phyloP scores from a whole-genome alignment of 371 early-diverging fungal genomes.

The Mycotypha africana region DNA sequence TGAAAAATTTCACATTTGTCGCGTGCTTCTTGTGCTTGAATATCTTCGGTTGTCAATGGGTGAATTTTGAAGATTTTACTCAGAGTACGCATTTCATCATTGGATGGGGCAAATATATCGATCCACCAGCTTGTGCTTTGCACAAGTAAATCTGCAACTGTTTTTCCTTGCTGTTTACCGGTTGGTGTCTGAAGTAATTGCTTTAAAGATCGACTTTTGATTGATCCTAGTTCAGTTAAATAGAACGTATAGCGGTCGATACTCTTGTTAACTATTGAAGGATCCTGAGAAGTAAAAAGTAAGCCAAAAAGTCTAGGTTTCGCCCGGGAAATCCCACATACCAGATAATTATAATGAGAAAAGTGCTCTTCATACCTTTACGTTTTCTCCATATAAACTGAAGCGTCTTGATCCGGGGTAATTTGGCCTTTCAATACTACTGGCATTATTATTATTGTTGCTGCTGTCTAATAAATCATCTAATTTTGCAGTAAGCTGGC shows the following conservation, averaged over 20 bases:
- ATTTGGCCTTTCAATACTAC: no score
- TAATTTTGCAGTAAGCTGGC: conserved; percentile 13
- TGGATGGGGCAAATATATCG: conserved; percentile 77
- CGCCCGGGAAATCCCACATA: no score
- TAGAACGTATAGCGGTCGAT: conserved; percentile 54
- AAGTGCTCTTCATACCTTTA: conserved; percentile 11
- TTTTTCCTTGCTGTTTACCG: conserved; percentile 10
- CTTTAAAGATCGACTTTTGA: conserved; percentile 42
- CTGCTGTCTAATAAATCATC: conserved; percentile 13
- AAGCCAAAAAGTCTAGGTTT: no score
- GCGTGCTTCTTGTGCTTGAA: conserved; percentile 83
- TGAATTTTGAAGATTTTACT: conserved; percentile 69
- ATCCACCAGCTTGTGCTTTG: conserved; percentile 78
- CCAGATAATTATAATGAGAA: no score
- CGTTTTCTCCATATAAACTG: conserved; percentile 25
- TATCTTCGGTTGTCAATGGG: conserved; percentile 91
- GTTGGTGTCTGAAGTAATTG: conserved; percentile 25
- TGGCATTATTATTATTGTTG: background rate
- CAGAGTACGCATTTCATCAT: conserved; percentile 71
- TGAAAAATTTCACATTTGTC: conserved; percentile 93
- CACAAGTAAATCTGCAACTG: conserved; percentile 30
- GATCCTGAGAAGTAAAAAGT: conserved; percentile 19
- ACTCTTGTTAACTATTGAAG: conserved; percentile 17
- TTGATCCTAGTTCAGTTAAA: conserved; percentile 44
- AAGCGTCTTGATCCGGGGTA: conserved; percentile 10